These are phyloP conservation scores for Aurinia saxatilis DNA, from an alignment of 345 rosid genomes.

Conservation along the genomic window DNA sequence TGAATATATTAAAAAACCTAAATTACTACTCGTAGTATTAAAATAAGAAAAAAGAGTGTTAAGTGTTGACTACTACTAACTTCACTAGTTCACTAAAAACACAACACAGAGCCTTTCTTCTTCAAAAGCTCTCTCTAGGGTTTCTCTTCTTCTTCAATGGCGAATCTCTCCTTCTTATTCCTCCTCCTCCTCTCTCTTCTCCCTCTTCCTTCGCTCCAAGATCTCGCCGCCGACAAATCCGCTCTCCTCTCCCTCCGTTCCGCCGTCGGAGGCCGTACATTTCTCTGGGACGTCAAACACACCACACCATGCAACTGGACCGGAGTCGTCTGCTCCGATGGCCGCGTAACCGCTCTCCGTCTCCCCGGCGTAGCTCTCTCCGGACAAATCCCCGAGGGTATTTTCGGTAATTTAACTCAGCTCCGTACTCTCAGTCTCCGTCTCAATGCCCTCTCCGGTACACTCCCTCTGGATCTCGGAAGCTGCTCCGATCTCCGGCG, in stretches of 20 bases:
- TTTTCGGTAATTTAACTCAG: slow-evolving; percentile 66
- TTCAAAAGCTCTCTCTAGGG: slow-evolving; percentile 16
- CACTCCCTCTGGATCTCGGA: slow-evolving; percentile 71
- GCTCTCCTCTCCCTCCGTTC: slow-evolving; percentile 78
- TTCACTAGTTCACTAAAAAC: slow-evolving; percentile 4
- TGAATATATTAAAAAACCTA: too few relatives aligned
- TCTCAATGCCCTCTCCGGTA: slow-evolving; percentile 57
- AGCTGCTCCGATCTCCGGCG: slow-evolving; percentile 53
- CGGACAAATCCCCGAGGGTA: slow-evolving; percentile 58
- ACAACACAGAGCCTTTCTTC: slow-evolving; percentile 4
- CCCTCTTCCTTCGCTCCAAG: slow-evolving; percentile 32
- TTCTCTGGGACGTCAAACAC: slow-evolving; percentile 53
- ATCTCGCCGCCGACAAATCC: slow-evolving; percentile 70
- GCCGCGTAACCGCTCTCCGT: slow-evolving; percentile 67
- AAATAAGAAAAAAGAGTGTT: neutral
- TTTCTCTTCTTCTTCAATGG: slow-evolving; percentile 11
- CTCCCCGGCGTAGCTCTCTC: slow-evolving; percentile 77
- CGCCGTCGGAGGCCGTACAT: slow-evolving; percentile 75
- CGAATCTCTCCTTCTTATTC: slow-evolving; percentile 1
- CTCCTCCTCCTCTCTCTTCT: slow-evolving; percentile 24
- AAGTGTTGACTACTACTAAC: slow-evolving; percentile 24
- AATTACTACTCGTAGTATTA: too few relatives aligned
- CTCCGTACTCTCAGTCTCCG: slow-evolving; percentile 84
- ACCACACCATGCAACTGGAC: slow-evolving; percentile 72
- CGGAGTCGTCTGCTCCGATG: slow-evolving; percentile 59